Percentiles rank a stretch among this genome's conserved stretches.
Evolutionary conservation across 441 rosid species (phyloP).

Genomic region (Pelargonium myrrhifolium): DNA sequence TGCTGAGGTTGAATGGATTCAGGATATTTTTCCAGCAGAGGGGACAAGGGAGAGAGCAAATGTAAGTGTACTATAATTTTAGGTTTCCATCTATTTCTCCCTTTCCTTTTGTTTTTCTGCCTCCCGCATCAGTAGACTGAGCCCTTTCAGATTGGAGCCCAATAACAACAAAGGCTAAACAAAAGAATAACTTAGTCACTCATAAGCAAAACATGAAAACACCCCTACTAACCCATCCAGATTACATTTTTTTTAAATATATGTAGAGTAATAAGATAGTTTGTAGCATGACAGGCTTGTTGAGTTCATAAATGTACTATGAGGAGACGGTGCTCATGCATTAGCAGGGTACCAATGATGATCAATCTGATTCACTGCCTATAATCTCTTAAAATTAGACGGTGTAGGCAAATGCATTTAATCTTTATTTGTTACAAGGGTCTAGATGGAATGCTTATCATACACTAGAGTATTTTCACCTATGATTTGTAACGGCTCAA

Average conservation of each 20-base stretch:
- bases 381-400: no score
- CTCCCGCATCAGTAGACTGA: background rate
- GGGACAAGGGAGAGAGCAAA: slow-evolving; percentile 38
- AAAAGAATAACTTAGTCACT: background rate
- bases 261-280: background rate
- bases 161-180: background rate
- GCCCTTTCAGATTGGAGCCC: background rate
- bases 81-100: background rate
- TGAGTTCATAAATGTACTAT: background rate
- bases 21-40: slow-evolving; percentile 46
- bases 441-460: no score
- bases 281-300: background rate
- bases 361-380: no score
- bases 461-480: no score
- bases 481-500: no score
- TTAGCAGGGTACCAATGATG: background rate
- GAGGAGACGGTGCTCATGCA: background rate
- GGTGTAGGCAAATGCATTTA: no score
- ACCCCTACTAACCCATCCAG: no score
- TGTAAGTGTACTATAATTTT: slow-evolving; percentile 34
- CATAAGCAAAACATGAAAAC: no score
- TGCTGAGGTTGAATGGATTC: slow-evolving; percentile 91
- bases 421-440: no score
- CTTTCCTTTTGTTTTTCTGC: background rate
- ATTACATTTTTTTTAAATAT: background rate